A percentile compares a stretch with the other conserved stretches of the same genome.
Evolutionary conservation across 2,329 filamentous ascomycete species (phyloP).

Genomic region (Clathrospora elynae): DNA sequence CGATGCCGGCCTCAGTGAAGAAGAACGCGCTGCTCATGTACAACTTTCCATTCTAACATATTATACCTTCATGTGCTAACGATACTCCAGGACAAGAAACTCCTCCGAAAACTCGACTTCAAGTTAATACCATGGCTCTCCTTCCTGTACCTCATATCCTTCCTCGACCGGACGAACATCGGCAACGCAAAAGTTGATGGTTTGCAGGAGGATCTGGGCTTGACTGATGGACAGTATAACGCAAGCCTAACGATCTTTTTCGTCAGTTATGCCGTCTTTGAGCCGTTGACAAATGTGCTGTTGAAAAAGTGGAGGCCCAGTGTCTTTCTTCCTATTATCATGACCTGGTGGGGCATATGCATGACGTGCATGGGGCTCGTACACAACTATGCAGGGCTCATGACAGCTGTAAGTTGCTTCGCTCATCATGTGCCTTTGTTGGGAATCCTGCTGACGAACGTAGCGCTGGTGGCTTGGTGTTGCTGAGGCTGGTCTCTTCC

Average conservation of each 20-base stretch:
- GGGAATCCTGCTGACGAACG: not conserved
- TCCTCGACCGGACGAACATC: slow-evolving; percentile 75
- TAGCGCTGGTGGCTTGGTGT: slow-evolving; percentile 68
- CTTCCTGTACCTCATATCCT: slow-evolving; percentile 74
- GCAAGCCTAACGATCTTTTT: slow-evolving; percentile 82
- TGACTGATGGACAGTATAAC: slow-evolving; percentile 72
- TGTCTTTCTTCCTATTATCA: slow-evolving; percentile 80
- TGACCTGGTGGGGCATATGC: slow-evolving; percentile 66
- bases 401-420: slow-evolving; percentile 58
- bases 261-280: slow-evolving; percentile 80
- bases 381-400: slow-evolving; percentile 66
- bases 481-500: slow-evolving; percentile 70
- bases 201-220: slow-evolving; percentile 62
- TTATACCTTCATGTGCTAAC: not conserved
- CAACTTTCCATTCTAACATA: slow-evolving; percentile 25
- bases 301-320: slow-evolving; percentile 77
- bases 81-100: slow-evolving; percentile 60
- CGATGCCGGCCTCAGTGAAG: slow-evolving; percentile 67
- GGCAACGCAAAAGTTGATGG: slow-evolving; percentile 71
- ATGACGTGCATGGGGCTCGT: slow-evolving; percentile 74
- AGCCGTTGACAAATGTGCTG: slow-evolving; percentile 77
- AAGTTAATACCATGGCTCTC: slow-evolving; percentile 70
- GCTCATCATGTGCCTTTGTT: not conserved
- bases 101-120: slow-evolving; percentile 66
- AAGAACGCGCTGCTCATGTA: slow-evolving; percentile 67